A percentile compares a stretch with the other conserved stretches of the same genome.
phyloP scores from a whole-genome alignment of 179 eudicot genomes.

The Heliamphora pulchella region DNA sequence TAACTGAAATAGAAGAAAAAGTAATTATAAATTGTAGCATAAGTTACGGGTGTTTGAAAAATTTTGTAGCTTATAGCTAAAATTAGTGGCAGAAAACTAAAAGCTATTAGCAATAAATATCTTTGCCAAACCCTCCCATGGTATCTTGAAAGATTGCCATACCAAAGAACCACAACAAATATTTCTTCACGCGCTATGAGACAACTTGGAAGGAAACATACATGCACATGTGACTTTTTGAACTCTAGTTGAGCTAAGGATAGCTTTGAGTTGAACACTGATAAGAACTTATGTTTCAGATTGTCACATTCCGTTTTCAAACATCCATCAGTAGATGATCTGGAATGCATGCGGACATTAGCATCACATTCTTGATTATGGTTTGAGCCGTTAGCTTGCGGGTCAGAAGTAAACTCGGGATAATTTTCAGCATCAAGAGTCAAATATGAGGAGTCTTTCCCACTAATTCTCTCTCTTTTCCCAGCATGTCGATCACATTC shows the following conservation, averaged over 20 bases:
- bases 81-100: no score
- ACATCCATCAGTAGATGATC: slow-evolving; percentile 24
- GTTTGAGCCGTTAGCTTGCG: slow-evolving; percentile 21
- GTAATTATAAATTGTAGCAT: no score
- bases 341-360: slow-evolving; percentile 19
- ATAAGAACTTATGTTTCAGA: slow-evolving; percentile 66
- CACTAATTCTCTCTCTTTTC: slow-evolving; percentile 19
- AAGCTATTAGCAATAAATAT: no score
- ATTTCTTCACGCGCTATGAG: neutral
- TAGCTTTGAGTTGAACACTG: slow-evolving; percentile 53
- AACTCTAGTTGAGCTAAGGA: slow-evolving; percentile 71
- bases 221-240: slow-evolving; percentile 78
- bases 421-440: slow-evolving; percentile 18
- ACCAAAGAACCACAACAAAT: neutral
- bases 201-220: slow-evolving; percentile 24
- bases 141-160: no score
- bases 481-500: slow-evolving; percentile 23
- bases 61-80: no score
- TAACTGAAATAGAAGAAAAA: no score
- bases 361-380: slow-evolving; percentile 19
- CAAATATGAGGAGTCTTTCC: slow-evolving; percentile 20
- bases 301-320: slow-evolving; percentile 43
- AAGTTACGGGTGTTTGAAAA: no score
- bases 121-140: neutral
- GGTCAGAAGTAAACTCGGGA: slow-evolving; percentile 14